Evolutionary conservation across 805 yeast species (phyloP), one percentile per base, ranked within the genome.

Genomic region (Tetrapisispora fleetii): DNA sequence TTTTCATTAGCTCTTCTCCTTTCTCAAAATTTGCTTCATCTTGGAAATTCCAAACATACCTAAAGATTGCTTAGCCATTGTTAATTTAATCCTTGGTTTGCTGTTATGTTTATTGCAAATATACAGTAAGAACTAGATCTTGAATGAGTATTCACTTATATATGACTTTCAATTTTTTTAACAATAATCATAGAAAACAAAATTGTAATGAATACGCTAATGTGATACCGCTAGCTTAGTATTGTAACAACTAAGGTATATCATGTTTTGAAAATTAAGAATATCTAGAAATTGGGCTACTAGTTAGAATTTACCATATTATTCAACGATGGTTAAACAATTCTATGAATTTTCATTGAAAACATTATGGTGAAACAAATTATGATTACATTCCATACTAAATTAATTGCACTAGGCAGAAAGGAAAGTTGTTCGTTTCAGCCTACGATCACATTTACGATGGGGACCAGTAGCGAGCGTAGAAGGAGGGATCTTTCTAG

Each of bases 1-100:
- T 32, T 32, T 14, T 11, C n/a, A 32, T 13, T 32, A 32, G 3
- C 14, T 32, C 3, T 32, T 32, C 35, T 32, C 35, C 13, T 32
- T n/a, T 21, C 3, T 19, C 28, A 22, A 19, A 19, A 17, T 22
- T 38, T 38, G 28, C n/a, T 21, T 17, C 11, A 17, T 36, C 27
- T 30, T n/a, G 38, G 38, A 36, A 36, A 36, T 18, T 36, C 39
- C 22, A 16, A 48, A 70, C 75, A 67, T 70, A 71, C 75, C 75
- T 66, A 71, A 67, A 60, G 75, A 71, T 71, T 71, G 75, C 64
- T 70, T 71, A 70, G 75, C 75, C 75, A 71, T 71, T 64, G 43
- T 54, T 47, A 45, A 45, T 21, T 49, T 38, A 50, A 42, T 50
- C 55, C 56, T 54, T 55, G 54, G 50, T 43, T 47, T 48, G 45